phyloP scores from a whole-genome alignment of 257 asterid species.

The Gentiana dahurica region DNA sequence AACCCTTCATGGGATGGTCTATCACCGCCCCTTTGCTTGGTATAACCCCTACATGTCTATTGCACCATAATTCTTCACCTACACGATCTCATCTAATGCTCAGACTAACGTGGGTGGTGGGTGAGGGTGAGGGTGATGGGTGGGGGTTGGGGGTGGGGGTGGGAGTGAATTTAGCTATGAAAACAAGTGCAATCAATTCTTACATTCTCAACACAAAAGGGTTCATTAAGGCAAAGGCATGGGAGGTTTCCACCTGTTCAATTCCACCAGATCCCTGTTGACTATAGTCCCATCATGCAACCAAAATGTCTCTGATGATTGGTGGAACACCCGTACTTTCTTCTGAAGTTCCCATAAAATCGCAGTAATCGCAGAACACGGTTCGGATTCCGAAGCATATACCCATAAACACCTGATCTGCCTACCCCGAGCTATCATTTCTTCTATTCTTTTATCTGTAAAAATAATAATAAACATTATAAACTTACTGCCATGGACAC shows the following conservation, averaged over 20 bases:
- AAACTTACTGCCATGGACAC: not conserved
- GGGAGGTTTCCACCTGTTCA: conserved; percentile 70
- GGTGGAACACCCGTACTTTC: conserved; percentile 86
- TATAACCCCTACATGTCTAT: too few species aligned
- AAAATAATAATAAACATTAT: not conserved
- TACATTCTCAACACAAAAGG: not conserved
- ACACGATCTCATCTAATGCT: too few species aligned
- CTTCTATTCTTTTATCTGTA: conserved; percentile 63
- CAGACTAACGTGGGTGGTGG: too few species aligned
- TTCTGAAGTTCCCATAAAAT: conserved; percentile 84
- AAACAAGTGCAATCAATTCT: too few species aligned
- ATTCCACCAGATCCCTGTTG: conserved; percentile 61
- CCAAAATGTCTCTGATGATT: conserved; percentile 91
- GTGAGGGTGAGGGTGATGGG: too few species aligned
- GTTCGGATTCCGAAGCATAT: conserved; percentile 56
- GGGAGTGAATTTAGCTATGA: too few species aligned
- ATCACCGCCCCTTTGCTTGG: too few species aligned
- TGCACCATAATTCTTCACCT: too few species aligned
- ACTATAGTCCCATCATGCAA: conserved; percentile 71
- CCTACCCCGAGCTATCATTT: conserved; percentile 69
- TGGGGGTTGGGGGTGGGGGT: too few species aligned
- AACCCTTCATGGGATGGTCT: too few species aligned
- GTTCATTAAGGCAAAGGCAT: conserved; percentile 55
- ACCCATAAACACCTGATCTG: conserved; percentile 73
- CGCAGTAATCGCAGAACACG: conserved; percentile 78